Base-by-base conservation (phyloP, 2,329 filamentous ascomycete genomes). In the Nannizzia gypsea region DNA sequence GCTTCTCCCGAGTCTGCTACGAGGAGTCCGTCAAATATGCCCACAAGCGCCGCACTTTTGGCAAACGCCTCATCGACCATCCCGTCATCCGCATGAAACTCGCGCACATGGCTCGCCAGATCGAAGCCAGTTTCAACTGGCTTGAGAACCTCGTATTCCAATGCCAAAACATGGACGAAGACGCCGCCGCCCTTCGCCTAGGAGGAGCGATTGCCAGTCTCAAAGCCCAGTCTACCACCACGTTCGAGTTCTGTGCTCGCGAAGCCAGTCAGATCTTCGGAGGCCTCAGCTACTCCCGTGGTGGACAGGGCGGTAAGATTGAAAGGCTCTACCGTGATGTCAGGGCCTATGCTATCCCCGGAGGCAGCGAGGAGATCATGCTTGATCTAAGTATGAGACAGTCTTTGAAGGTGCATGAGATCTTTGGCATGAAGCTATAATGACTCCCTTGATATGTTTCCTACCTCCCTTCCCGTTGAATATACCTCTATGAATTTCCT, bases 211-310 rank as follows among this genome's bases (percentile, higher is more conserved):
- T 97, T 72, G 93, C 93, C 57, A 81, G 88, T 38, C 82, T 97
- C 69, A 99, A 99, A 79, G 93, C 93, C 1, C 93, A 99, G 75
- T 82, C 88, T 46, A 99, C 93, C 1, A 83, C 89, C 1, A 96
- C 91, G 0, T 99, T 97, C 68, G 93, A 99, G 78, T 97, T 95
- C 80, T 99, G 93, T 76, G 93, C 93, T 34, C 83, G 92, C 62
- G 93, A 99, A 77, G 93, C 93, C 15, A 89, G 86, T 71, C 93
- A 99, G 81, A 97, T 99, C 74, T 99, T 97, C 68, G 93, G 93
- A 63, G 93, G 93, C 26, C 77, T 97, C 65, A 90, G 86, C 68
- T 97, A 97, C 78, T 91, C 85, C 62, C 84, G 92, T 48, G 93
- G 93, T 60, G 93, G 93, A 15, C 93, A 97, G 78, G 93, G 93